These are phyloP conservation scores for Eutrema salsugineum DNA, from an alignment of 441 rosid genomes.

Conservation along the genomic window DNA sequence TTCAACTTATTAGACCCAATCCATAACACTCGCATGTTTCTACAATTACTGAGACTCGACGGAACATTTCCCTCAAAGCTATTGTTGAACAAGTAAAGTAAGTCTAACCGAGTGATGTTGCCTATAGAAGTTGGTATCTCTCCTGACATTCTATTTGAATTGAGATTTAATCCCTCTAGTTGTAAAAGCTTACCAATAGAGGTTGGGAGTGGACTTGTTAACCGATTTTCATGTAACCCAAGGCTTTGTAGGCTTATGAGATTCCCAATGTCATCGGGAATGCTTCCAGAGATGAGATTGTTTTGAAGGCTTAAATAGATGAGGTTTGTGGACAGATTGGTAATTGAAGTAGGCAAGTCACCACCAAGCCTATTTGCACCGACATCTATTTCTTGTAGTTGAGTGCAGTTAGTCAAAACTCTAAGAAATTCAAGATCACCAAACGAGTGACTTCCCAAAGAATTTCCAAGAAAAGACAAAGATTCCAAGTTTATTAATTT, in stretches of 20 bases:
- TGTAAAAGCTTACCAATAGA: neutral
- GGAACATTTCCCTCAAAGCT: neutral
- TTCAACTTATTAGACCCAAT: neutral
- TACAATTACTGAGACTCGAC: neutral
- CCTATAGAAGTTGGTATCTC: neutral
- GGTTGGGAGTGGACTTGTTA: neutral
- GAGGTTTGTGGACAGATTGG: neutral
- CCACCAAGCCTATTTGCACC: neutral
- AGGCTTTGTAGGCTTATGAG: neutral
- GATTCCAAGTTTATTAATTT: neutral
- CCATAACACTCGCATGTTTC: neutral
- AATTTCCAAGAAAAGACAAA: neutral
- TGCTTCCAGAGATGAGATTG: neutral
- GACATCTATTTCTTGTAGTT: neutral
- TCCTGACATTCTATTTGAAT: neutral
- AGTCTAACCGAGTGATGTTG: neutral
- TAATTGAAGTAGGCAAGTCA: neutral
- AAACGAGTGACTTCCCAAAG: neutral
- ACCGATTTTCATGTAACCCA: neutral
- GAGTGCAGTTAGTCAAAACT: neutral
- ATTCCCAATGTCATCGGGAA: neutral
- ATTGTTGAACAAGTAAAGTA: neutral
- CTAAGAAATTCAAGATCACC: too few relatives aligned
- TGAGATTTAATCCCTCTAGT: neutral
- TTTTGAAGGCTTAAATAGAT: neutral